These are phyloP conservation scores for Mycena leptocephala DNA, from an alignment of 768 basidiomycete species.

Conservation along the genomic window DNA sequence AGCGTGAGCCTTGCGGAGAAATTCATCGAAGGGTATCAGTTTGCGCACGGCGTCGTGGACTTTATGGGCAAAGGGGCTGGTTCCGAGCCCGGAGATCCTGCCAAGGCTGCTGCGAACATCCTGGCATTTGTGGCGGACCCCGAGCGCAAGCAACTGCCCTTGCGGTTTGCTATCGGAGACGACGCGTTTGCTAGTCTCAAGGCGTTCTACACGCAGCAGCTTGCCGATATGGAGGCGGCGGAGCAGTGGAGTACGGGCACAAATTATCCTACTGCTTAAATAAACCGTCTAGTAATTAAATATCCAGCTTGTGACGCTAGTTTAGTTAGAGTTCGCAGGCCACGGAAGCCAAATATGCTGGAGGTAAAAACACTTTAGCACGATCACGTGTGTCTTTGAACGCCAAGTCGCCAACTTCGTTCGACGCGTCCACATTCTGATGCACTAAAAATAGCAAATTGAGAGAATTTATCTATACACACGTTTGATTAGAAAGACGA, in stretches of 20 bases:
- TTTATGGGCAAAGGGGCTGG: constrained; percentile 20
- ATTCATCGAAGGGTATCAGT: constrained; percentile 29
- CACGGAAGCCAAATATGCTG: no score
- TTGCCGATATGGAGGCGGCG: constrained; percentile 9
- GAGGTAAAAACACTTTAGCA: no score
- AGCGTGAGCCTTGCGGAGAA: constrained; percentile 25
- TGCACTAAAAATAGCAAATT: no score
- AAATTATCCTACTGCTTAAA: no score
- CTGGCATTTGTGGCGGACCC: constrained; percentile 28
- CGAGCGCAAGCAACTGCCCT: constrained; percentile 27
- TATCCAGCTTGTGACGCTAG: no score
- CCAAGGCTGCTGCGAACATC: constrained; percentile 23
- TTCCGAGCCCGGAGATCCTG: constrained; percentile 32
- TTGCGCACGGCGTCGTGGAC: constrained; percentile 1
- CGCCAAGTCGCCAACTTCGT: no score
- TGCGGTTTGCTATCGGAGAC: constrained; percentile 27
- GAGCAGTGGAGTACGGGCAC: constrained; percentile 10
- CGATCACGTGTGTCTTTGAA: no score
- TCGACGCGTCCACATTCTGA: no score
- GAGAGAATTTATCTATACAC: no score
- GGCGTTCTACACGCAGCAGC: not conserved
- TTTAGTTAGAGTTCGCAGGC: no score
- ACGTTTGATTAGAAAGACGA: no score
- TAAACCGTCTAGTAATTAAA: no score
- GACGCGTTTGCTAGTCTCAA: constrained; percentile 12